Evolutionary conservation across 1,284 basidiomycete genomes (phyloP).

Genomic region (Cystobasidiaceae sp.): DNA sequence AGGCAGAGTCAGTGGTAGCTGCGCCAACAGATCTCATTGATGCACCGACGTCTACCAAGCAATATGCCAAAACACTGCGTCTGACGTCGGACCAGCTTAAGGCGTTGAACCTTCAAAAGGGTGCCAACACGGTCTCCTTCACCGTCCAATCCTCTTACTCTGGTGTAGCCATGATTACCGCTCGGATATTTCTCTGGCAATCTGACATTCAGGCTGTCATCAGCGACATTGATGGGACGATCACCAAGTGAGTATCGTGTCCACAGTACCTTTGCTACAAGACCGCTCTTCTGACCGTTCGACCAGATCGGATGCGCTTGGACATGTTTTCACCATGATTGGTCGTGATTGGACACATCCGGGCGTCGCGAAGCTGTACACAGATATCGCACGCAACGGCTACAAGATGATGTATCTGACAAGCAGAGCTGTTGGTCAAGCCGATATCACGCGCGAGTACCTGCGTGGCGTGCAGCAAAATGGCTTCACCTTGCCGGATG

Average conservation of each 20-base stretch:
- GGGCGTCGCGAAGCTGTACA: conserved; percentile 96
- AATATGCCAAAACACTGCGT: conserved; percentile 87
- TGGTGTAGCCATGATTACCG: conserved; percentile 63
- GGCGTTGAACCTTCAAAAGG: conserved; percentile 76
- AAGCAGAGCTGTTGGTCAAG: conserved; percentile 94
- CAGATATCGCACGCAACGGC: conserved; percentile 88
- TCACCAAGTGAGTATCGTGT: conserved; percentile 84
- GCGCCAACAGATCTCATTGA: no score
- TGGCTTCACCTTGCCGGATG: conserved; percentile 90
- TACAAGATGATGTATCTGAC: conserved; percentile 99
- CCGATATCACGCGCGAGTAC: conserved; percentile 93
- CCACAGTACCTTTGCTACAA: no score
- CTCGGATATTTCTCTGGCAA: conserved; percentile 95
- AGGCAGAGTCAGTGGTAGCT: no score
- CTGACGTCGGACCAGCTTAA: conserved; percentile 79
- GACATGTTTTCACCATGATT: conserved; percentile 97
- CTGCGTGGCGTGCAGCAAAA: conserved; percentile 92
- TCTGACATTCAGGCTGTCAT: conserved; percentile 82
- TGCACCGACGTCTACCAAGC: conserved; percentile 44
- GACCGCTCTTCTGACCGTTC: no score
- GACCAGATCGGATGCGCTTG: conserved; percentile 90
- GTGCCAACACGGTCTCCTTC: conserved; percentile 89
- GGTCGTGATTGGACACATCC: conserved; percentile 99
- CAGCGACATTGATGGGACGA: conserved; percentile 98
- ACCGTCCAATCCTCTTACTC: conserved; percentile 77